Evolutionary conservation across 768 basidiomycete genomes (phyloP), one percentile per base, ranked within the genome.

Genomic region (Vararia minispora): DNA sequence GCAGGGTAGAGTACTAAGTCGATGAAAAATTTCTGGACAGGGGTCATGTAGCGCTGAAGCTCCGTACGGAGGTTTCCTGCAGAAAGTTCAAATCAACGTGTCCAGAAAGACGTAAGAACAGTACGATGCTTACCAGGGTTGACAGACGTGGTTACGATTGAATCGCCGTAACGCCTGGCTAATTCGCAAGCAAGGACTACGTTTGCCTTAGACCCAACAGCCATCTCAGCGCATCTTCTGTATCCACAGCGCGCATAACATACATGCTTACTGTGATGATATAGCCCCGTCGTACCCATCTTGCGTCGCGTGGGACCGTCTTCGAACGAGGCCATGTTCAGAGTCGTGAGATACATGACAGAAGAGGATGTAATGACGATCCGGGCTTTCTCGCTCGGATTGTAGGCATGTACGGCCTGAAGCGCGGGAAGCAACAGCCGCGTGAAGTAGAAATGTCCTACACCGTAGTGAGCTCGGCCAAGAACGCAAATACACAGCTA

Each of bases 131-230:
- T 35, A 45, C 52, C 52, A 1, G 52, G 52, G 30, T 52, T 39
- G 17, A 55, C 26, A 13, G 51, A 40, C 13, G 41, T 44, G 1
- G 52, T 40, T 0, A 55, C 35, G 28, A 55, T 50, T 3, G 52
- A 9, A 1, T 24, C 58, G 2, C 52, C 34, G 20, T 35, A 24
- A 2, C 34, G 34, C 3, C 12, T 3, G 8, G 34, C 34, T 11
- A 35, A 18, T 16, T 24, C 34, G 5, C 24, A 22, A 11, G 34
- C 9, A 16, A 35, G 12, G 4, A 35, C 20, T 8, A 35, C 16
- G 34, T 35, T 71, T 0, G 20, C 38, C 71, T 72, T 26, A 32
- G 4, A 7, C 6, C 10, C 14, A 28, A 16, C 18, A 14, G 24
- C n/a, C 4, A 14, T 7, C 5, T 39, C 39, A 25, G n/a, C 10